These are phyloP conservation scores for Luzula sylvatica DNA, from an alignment of 176 grass and related monocot species.

Conservation along the genomic window DNA sequence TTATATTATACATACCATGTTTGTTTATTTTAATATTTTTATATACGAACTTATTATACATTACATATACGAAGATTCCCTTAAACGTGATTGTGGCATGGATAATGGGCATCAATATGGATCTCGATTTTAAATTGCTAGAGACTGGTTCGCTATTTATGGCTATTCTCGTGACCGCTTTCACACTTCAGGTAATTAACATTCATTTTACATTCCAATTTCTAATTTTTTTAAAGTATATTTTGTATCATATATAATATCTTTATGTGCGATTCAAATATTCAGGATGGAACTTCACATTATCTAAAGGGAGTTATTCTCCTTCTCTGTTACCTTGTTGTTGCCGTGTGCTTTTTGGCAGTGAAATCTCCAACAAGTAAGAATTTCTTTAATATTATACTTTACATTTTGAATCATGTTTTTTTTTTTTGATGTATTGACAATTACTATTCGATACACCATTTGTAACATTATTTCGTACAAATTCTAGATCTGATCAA, in stretches of 20 bases:
- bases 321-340: slow-evolving; percentile 53
- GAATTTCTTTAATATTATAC: slow-evolving; percentile 12
- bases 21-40: slow-evolving; percentile 8
- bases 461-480: neutral
- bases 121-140: slow-evolving; percentile 73
- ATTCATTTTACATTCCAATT: neutral
- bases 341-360: slow-evolving; percentile 61
- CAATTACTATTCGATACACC: neutral
- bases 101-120: slow-evolving; percentile 84
- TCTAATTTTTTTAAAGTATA: neutral
- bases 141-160: slow-evolving; percentile 70
- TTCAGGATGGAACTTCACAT: slow-evolving; percentile 79
- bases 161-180: slow-evolving; percentile 51
- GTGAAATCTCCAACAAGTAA: slow-evolving; percentile 33
- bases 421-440: neutral
- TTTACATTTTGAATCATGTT: neutral
- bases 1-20: neutral
- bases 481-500: slow-evolving; percentile 2
- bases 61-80: slow-evolving; percentile 40
- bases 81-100: slow-evolving; percentile 69
- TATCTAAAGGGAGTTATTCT: slow-evolving; percentile 79
- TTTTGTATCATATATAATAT: neutral
- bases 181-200: slow-evolving; percentile 61
- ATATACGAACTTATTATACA: neutral
- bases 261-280: neutral